Base-by-base conservation (phyloP, 495 filamentous ascomycete species). In the Hypoxylon subgilvum region DNA sequence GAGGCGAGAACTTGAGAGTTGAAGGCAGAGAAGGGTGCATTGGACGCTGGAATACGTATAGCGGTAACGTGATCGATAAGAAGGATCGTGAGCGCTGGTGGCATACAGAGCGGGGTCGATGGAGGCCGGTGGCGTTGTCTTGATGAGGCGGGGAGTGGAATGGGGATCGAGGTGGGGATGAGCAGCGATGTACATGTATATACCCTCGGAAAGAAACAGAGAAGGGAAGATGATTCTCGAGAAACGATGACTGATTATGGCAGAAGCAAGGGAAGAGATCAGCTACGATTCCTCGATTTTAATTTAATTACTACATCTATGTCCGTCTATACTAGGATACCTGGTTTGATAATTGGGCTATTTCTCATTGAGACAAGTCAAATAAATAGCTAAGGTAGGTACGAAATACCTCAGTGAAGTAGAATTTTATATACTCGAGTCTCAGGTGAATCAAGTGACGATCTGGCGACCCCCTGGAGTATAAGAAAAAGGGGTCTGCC, bases 1-100 rank as follows among this genome's bases (percentile, higher is more conserved):
- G 72, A n/a, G 77, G 78, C 13, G 78, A 80, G 65, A 66, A 66
- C 28, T 23, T 80, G 23, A 50, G 52, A 14, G 55, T 52, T 2
- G 68, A 54, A 14, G 56, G 66, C 8, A 68, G 72, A 27, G 76
- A 80, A 41, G 77, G 76, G 7, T 87, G 84, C 49, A 72, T 48
- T 5, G 84, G 84, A 2, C 64, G 69, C 38, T 87, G 84, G 84
- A 86, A 86, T 61, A 71, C 69, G 28, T 68, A 61, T 19, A 58
- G 53, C 16, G 69, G 68, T 2, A 49, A 47, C 13, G 72, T 69
- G 38, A 43, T 65, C 13, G 76, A 77, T 39, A 79, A 76, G 69
- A 79, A 78, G 67, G 75, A 78, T 38, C 65, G 63, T 51, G 74
- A 79, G 44, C 59, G 73, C 41, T 82, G 79, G 79, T 73, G 69